Evolutionary conservation across 2,329 filamentous ascomycete genomes (phyloP), one percentile per base, ranked within the genome.

Genomic region (Emmonsia crescens): DNA sequence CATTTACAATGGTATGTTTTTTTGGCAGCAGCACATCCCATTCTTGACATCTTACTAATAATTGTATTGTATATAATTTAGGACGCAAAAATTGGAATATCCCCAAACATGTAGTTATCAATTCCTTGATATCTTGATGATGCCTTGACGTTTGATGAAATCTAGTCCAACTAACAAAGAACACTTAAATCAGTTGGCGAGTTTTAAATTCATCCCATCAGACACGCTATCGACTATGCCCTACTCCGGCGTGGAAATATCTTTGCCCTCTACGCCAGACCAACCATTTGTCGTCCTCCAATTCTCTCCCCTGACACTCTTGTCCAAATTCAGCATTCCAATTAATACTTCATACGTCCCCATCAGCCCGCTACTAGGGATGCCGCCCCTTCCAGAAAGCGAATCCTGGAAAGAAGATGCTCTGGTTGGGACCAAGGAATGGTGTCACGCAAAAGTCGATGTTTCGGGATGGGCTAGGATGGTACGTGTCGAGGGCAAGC

Each of bases 11-110:
- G 56, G 56, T 57, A 21, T 8, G 27, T 46, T 33, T 21, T 36
- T 19, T 2, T n/a, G 8, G 33, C n/a, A 24, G 24, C 9, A 42
- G 21, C 27, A 2, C 24, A 38, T 48, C 21, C 24, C 19, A 44
- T 8, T 14, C 14, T 33, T 27, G 24, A 5, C 16, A 29, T 46
- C 5, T 46, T 19, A 4, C 56, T 46, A 31, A 48, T 46, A 44
- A 29, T 48, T 19, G 14, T 44, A 9, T 44, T 57, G 8, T 9
- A 27, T 16, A 16, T n/a, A 27, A 54, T 36, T 0, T 19, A 57
- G 56, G 56, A 6, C 56, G 56, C 40, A 57, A 57, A 46, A 57
- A 57, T 33, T 57, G 56, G 56, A 57, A 57, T 24, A 57, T 57
- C 42, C 56, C 56, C 3, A 57, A 57, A 46, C 56, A 57, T 46